These are phyloP conservation scores for Thinopyrum obtusiflorum DNA, from an alignment of 202 grass and related monocot genomes.

Conservation along the genomic window DNA sequence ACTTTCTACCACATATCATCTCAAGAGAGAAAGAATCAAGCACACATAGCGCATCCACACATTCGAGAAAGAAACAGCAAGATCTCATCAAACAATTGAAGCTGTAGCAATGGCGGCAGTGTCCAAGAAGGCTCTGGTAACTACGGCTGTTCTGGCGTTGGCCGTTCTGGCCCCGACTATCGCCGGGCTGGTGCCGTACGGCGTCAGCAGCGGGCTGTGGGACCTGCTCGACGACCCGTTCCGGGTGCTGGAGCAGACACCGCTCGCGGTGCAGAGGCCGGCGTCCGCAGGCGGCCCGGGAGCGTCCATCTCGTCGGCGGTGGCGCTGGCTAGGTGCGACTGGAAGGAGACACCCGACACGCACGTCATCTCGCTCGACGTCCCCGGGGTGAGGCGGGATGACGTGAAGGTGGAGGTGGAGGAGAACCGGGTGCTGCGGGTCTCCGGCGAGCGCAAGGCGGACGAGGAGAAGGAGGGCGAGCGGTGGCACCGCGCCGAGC, in stretches of 20 bases:
- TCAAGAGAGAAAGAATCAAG: background rate
- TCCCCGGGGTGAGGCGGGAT: constrained; percentile 53
- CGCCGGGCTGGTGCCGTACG: constrained; percentile 40
- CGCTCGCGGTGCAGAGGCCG: constrained; percentile 12
- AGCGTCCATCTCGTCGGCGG: background rate
- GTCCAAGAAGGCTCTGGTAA: background rate
- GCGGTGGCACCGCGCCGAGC: constrained; percentile 41
- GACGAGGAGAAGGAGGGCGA: constrained; percentile 30
- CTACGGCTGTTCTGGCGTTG: background rate
- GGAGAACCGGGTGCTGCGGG: constrained; percentile 52
- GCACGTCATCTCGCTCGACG: constrained; percentile 49
- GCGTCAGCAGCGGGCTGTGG: constrained; percentile 23
- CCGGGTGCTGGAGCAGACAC: constrained; percentile 52
- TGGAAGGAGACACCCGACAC: constrained; percentile 68
- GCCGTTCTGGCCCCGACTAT: background rate
- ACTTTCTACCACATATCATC: background rate
- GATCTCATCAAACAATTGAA: background rate
- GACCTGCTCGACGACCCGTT: constrained; percentile 52
- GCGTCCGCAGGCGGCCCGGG: background rate
- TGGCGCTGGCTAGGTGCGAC: constrained; percentile 47
- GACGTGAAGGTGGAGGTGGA: constrained; percentile 75
- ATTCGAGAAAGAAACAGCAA: background rate
- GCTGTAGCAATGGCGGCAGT: background rate
- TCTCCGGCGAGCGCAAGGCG: constrained; percentile 51
- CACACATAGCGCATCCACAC: background rate